phyloP scores from a whole-genome alignment of 768 basidiomycete species.

The Suillus fuscotomentosus region DNA sequence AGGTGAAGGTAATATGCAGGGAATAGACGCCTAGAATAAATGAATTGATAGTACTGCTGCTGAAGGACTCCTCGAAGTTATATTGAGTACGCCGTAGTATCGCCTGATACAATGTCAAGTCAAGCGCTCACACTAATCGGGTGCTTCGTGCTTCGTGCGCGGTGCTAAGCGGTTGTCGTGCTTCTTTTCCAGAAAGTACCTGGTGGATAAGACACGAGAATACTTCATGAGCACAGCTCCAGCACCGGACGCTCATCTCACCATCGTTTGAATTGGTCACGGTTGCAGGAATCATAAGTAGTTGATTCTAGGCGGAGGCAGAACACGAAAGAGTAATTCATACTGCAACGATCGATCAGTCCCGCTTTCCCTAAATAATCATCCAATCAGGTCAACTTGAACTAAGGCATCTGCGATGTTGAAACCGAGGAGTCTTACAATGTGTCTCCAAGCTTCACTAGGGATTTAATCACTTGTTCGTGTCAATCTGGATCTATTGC shows the following conservation, averaged over 20 bases:
- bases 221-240: not conserved
- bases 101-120: not conserved
- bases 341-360: not conserved
- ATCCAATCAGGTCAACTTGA: not conserved
- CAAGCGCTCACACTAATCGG: not conserved
- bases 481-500: not conserved
- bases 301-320: not conserved
- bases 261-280: not conserved
- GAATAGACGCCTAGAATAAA: not conserved
- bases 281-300: not conserved
- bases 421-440: not conserved
- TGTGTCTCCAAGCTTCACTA: not conserved
- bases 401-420: not conserved
- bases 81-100: not conserved
- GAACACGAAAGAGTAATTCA: not conserved
- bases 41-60: not conserved
- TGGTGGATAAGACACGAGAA: conserved; percentile 12
- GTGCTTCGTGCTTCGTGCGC: conserved; percentile 12
- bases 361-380: not conserved
- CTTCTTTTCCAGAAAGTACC: not conserved
- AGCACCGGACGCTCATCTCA: not conserved
- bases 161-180: conserved; percentile 18
- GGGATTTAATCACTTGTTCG: not conserved
- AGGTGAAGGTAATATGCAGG: not conserved
- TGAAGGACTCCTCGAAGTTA: not conserved